Evolutionary conservation across 768 basidiomycete species (phyloP), one percentile per base, ranked within the genome.

Genomic region (Leucosporidium creatinivorum): DNA sequence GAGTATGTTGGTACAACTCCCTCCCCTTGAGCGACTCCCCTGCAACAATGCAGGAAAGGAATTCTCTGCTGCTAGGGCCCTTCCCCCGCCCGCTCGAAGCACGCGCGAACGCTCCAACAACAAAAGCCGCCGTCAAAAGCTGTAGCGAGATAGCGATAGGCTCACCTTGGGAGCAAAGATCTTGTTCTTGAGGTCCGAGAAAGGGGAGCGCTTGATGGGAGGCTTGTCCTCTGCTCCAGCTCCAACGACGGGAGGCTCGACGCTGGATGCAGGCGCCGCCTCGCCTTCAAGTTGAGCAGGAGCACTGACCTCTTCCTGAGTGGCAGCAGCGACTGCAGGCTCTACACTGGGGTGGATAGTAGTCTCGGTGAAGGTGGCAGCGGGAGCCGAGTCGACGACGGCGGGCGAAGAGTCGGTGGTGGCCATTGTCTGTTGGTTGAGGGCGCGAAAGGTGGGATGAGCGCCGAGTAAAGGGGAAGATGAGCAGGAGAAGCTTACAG

Each of bases 151-250:
- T 6, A 31, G 30, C 19, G 28, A 21, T 8, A 23, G 31, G 31
- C 55, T 30, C 15, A 56, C 55, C 55, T 56, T 56, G 55, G 52
- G n/a, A 26, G 55, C 31, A 23, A 56, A 56, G 55, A 56, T 31
- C 55, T 56, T 56, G 55, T 56, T 56, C 55, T 56, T 56, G 55
- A 56, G 55, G 2, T 56, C 55, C 18, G 28, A 21, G 31, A 56
- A 56, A 18, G 55, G 55, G 18, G 55, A 31, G 18, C 55, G 55
- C 55, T 56, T 56, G 18, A 44, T 17, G 39, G 39, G 8, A 44
- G 39, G 39, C 39, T 44, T 44, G 39, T 44, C 39, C 39, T 7
- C 39, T 10, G 26, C 26, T 19, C 12, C 4, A 19, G 19, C 30
- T 26, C 17, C 28, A 13, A 15, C 28, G 54, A 30, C 54, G 13